These are phyloP conservation scores for Epichloe festucae DNA, from an alignment of 2,329 filamentous ascomycete genomes.

Conservation along the genomic window DNA sequence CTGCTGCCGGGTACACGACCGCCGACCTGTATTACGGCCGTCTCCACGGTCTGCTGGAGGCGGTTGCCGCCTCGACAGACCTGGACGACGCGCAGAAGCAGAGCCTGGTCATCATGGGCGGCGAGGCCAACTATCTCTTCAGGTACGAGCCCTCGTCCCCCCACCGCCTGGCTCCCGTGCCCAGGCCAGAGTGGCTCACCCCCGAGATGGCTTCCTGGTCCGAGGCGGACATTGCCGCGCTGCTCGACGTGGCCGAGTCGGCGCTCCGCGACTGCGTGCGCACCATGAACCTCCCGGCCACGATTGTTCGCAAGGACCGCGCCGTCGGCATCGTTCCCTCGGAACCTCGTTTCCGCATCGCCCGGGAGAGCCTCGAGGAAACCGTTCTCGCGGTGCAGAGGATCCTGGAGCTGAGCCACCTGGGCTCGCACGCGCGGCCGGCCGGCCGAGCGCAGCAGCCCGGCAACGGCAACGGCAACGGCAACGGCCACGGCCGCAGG, in stretches of 20 bases:
- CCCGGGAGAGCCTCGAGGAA: conserved; percentile 84
- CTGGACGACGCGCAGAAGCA: conserved; percentile 57
- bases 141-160: conserved; percentile 54
- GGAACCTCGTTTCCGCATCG: conserved; percentile 51
- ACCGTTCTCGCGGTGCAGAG: conserved; percentile 91
- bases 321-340: conserved; percentile 63
- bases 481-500: conserved; percentile 3
- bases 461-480: conserved; percentile 2
- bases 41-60: conserved; percentile 74
- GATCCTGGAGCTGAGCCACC: conserved; percentile 70
- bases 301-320: conserved; percentile 75
- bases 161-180: conserved; percentile 55
- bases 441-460: conserved; percentile 10
- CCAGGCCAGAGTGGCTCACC: conserved; percentile 57
- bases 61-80: conserved; percentile 46
- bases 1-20: conserved; percentile 87
- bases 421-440: conserved; percentile 19
- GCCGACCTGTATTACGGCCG: conserved; percentile 76
- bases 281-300: conserved; percentile 66
- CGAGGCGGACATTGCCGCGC: conserved; percentile 58
- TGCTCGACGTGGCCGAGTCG: conserved; percentile 82
- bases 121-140: conserved; percentile 93
- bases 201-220: conserved; percentile 68
- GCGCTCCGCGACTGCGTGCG: conserved; percentile 71
- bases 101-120: conserved; percentile 83